Evolutionary conservation across 495 filamentous ascomycete genomes (phyloP).

Genomic region (Lichenothelia convexa): DNA sequence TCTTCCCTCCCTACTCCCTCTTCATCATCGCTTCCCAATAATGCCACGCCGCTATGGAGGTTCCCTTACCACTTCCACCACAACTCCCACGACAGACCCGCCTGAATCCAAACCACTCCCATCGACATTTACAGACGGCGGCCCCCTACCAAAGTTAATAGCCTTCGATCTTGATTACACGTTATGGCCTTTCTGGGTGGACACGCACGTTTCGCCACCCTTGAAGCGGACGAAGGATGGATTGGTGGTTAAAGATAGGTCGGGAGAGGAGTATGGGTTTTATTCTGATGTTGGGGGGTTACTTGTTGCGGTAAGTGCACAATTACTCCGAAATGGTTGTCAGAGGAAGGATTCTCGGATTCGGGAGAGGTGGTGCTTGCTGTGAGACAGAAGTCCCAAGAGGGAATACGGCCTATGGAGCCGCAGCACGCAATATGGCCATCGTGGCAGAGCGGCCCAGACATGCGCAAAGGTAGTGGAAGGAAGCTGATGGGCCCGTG

Average conservation of each 20-base stretch:
- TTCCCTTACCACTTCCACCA: slow-evolving; percentile 1
- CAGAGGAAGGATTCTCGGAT: too few relatives aligned
- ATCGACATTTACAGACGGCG: slow-evolving; percentile 53
- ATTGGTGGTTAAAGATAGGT: slow-evolving; percentile 27
- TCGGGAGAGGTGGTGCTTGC: neutral
- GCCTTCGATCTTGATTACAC: slow-evolving; percentile 96
- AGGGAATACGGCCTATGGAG: neutral
- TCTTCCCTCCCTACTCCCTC: neutral
- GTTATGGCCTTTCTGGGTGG: slow-evolving; percentile 93
- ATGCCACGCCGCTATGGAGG: slow-evolving; percentile 3
- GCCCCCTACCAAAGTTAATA: slow-evolving; percentile 67
- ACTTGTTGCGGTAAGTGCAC: slow-evolving; percentile 36
- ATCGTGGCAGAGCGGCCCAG: too few relatives aligned
- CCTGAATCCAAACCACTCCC: slow-evolving; percentile 8
- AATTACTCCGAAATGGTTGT: too few relatives aligned
- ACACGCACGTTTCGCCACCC: slow-evolving; percentile 75
- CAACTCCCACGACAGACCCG: slow-evolving; percentile 9
- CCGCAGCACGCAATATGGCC: too few relatives aligned
- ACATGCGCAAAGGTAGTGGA: too few relatives aligned
- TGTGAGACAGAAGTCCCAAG: neutral
- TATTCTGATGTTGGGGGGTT: slow-evolving; percentile 62
- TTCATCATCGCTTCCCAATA: neutral
- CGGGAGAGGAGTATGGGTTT: slow-evolving; percentile 64
- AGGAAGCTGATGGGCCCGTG: too few relatives aligned
- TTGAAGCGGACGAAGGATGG: slow-evolving; percentile 34